A percentile compares a stretch with the other conserved stretches of the same genome.
Evolutionary conservation across 371 early-diverging fungal genomes (phyloP).

Genomic region (Lichtheimia hyalospora): DNA sequence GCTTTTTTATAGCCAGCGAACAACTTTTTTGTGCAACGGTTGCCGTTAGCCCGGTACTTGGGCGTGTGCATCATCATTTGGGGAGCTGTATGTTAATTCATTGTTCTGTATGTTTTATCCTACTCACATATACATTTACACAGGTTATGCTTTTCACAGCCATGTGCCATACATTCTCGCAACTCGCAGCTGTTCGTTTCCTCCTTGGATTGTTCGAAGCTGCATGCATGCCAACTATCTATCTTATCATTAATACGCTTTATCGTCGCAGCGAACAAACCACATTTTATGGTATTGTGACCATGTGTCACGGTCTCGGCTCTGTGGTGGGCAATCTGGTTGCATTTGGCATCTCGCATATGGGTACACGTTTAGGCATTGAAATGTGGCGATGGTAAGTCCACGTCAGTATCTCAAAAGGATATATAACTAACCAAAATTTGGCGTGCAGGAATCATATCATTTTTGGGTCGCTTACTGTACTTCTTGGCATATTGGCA

Average conservation of each 20-base stretch:
- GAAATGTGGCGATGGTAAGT: slow-evolving; percentile 23
- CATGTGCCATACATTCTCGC: slow-evolving; percentile 22
- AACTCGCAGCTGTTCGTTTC: slow-evolving; percentile 24
- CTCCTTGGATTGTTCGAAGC: slow-evolving; percentile 42
- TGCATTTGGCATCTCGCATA: slow-evolving; percentile 25
- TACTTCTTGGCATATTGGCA: slow-evolving; percentile 23
- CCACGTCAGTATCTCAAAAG: background rate
- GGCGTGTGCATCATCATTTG: slow-evolving; percentile 25
- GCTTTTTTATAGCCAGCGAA: background rate
- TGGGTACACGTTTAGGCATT: slow-evolving; percentile 23
- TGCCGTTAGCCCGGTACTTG: slow-evolving; percentile 22
- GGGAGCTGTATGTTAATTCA: slow-evolving; percentile 16
- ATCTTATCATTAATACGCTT: slow-evolving; percentile 23
- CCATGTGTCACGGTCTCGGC: slow-evolving; percentile 23
- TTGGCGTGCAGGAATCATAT: slow-evolving; percentile 27
- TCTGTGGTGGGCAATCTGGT: slow-evolving; percentile 26
- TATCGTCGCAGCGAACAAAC: slow-evolving; percentile 41
- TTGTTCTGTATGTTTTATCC: background rate
- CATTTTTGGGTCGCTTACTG: slow-evolving; percentile 33
- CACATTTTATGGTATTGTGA: slow-evolving; percentile 19
- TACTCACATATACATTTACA: background rate
- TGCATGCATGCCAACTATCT: slow-evolving; percentile 26
- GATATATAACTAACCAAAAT: background rate
- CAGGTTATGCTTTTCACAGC: slow-evolving; percentile 21
- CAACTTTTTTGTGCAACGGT: slow-evolving; percentile 18